Conservation (phyloP, 768 basidiomycete genomes). For the Pleurotus platypus region DNA sequence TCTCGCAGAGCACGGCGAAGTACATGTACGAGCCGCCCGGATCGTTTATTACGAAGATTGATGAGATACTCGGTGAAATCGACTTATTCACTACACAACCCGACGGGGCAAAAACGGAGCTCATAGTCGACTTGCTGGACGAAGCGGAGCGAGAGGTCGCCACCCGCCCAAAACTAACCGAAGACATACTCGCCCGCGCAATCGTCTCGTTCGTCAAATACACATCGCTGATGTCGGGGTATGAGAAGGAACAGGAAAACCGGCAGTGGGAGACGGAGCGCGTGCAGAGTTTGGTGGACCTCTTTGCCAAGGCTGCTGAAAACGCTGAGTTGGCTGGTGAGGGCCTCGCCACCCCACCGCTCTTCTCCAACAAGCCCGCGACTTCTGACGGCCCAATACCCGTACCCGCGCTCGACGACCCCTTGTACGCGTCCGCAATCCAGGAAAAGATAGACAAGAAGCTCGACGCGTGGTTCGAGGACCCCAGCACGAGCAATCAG, state of each 20-base stretch:
- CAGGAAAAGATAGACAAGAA: background rate
- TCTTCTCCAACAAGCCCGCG: background rate
- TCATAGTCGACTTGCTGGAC: background rate
- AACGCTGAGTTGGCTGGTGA: slow-evolving; percentile 4
- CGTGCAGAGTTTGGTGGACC: background rate
- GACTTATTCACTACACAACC: background rate
- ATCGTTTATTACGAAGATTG: background rate
- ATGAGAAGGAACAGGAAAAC: background rate
- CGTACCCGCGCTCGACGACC: background rate
- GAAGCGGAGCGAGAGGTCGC: background rate
- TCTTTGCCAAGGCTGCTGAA: background rate
- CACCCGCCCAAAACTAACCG: background rate
- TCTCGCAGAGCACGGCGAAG: slow-evolving; percentile 10
- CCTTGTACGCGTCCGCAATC: background rate
- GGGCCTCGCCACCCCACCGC: background rate
- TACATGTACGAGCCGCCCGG: slow-evolving; percentile 12
- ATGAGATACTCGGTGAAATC: background rate
- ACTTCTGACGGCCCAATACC: background rate
- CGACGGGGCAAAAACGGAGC: background rate
- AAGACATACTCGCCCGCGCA: slow-evolving; percentile 3
- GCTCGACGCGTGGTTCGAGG: background rate
- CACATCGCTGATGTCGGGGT: background rate
- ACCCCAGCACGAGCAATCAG: background rate
- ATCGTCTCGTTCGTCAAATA: background rate
- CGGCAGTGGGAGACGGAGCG: background rate